Base-by-base conservation (phyloP, 306 rosid genomes). In the Neltuma alba region DNA sequence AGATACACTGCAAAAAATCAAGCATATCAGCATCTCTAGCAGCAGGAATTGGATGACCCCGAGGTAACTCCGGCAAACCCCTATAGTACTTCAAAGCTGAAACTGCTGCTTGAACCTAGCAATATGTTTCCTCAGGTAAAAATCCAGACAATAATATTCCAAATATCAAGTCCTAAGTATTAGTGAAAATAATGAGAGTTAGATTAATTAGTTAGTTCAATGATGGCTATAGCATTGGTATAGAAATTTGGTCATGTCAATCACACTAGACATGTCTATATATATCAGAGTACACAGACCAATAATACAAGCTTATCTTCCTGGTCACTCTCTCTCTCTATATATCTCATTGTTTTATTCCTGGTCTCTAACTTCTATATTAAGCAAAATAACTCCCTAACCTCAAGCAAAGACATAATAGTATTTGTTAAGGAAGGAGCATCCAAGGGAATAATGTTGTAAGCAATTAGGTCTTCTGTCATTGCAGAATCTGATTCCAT, bases 401-500 rank as follows among this genome's bases (percentile, higher is more conserved):
- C 99, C 99, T 94, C 97, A 1, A 89, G 84, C 37, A 92, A 78
- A 80, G 82, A 69, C 76, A 61, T 85, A 79, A 92, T 83, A 74
- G 86, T 84, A 88, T 92, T 92, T 78, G 97, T 91, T 68, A 83
- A 81, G 86, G 91, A 84, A 63, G 91, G 86, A 69, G 91, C 92
- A 84, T 94, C 97, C 28, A 94, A 72, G 16, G 99, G 99, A 63
- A 94, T 94, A 63, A 94, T 94, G 81, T 94, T 94, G 84, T 91
- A 94, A 21, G 97, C 92, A 80, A 94, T 87, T 70, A 94, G 81
- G 84, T 92, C 97, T 68, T 92, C 99, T 5, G 93, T 88, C 91
- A 90, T 91, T 71, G 97, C 90, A 33, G 99, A 91, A 86, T 94
- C 99, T 48, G 90, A 87, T 67, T 92, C 97, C 88, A 92, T 91